These are phyloP conservation scores for Xylariales sp. DNA, from an alignment of 2,329 filamentous ascomycete species.

Conservation along the genomic window DNA sequence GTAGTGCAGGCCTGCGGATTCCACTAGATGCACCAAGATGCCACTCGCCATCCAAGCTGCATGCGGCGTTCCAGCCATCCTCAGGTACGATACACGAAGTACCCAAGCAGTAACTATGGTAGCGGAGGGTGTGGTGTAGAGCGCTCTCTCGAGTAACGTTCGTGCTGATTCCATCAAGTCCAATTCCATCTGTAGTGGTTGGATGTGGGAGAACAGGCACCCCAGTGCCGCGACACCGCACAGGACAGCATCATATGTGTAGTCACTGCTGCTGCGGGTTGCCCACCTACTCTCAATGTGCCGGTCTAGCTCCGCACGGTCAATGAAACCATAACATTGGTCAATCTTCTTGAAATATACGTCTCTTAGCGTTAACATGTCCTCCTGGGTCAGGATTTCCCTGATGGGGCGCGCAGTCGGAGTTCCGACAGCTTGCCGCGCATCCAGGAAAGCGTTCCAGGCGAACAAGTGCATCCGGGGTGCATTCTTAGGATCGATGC, in stretches of 20 bases:
- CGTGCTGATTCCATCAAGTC: slow-evolving; percentile 42
- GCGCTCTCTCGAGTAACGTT: slow-evolving; percentile 36
- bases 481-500: slow-evolving; percentile 47
- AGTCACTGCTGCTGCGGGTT: slow-evolving; percentile 18
- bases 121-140: slow-evolving; percentile 26
- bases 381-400: slow-evolving; percentile 39
- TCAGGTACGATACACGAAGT: slow-evolving; percentile 47
- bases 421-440: slow-evolving; percentile 17
- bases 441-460: slow-evolving; percentile 40
- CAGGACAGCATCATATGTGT: slow-evolving; percentile 41
- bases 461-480: slow-evolving; percentile 51
- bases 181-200: slow-evolving; percentile 35
- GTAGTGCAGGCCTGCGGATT: slow-evolving; percentile 44
- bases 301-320: slow-evolving; percentile 23
- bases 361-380: slow-evolving; percentile 39
- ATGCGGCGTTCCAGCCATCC: slow-evolving; percentile 49
- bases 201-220: slow-evolving; percentile 42
- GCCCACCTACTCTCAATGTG: slow-evolving; percentile 28
- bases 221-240: slow-evolving; percentile 53
- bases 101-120: slow-evolving; percentile 45
- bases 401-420: slow-evolving; percentile 31
- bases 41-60: slow-evolving; percentile 54
- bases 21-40: slow-evolving; percentile 52
- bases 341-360: slow-evolving; percentile 51
- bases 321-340: slow-evolving; percentile 46